Base-by-base conservation (phyloP, 148 eudicot genomes). In the Pouteria glomerata region DNA sequence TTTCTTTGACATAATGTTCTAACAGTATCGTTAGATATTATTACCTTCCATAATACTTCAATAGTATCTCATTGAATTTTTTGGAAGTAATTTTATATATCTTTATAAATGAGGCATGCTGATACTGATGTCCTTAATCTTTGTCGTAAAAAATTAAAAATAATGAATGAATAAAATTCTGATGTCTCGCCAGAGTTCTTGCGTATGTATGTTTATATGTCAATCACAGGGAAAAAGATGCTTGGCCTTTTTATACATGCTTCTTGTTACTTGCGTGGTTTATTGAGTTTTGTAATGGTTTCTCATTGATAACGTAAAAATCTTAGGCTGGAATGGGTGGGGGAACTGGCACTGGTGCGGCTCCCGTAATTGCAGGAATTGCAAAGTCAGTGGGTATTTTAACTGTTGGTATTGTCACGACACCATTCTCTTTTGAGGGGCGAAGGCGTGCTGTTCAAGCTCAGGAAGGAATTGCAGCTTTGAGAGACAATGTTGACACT, bases 321-420 rank as follows among this genome's bases (percentile, higher is more conserved):
- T 29, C 27, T 44, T 26, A 95, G 97, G 99, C 97, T 73, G 99
- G 99, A 52, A 95, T 95, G 99, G 99, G 99, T 76, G 99, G 99
- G 69, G 99, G 99, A 52, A 95, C 99, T 64, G 99, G 99, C 45
- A 91, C 99, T 39, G 99, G 99, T 70, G 99, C 84, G n/a, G 97
- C 97, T 53, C 99, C 99, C 26, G 76, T 95, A 68, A 88, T 95
- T 76, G 97, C 99, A 70, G 93, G 94, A 66, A 67, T 92, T 72
- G 96, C 99, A 66, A 95, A 95, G 80, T 76, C 96, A 56, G 86
- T 95, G 97, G 99, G 99, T 19, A 87, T 91, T 68, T 88, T 95
- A 82, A 95, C 99, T 4, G 99, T 95, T 76, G 97, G 98, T 62
- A 95, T 95, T 71, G 98, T 95, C 47, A 91, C 98, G 10, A 91